A percentile compares a stretch with the other conserved stretches of the same genome.
Conservation (phyloP, 208 protist genomes). For the Vickermania spadyakhi region DNA sequence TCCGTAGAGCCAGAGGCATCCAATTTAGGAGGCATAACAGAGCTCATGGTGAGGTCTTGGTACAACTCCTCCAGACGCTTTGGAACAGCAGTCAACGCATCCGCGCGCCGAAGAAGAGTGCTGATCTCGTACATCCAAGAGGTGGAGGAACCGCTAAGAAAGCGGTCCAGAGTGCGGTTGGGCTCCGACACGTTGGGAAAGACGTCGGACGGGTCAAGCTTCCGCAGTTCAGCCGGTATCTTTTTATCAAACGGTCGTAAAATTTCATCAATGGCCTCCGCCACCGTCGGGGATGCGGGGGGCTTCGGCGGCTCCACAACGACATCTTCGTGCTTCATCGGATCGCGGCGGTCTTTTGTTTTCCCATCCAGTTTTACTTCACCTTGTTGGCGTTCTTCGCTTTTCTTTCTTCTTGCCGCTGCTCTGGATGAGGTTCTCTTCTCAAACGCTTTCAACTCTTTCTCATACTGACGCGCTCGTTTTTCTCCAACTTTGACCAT, state of each 20-base stretch:
- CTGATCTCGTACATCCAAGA: constrained; percentile 38
- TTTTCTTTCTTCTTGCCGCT: background rate
- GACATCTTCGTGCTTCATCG: background rate
- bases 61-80: constrained; percentile 51
- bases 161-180: background rate
- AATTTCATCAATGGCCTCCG: background rate
- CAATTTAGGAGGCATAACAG: constrained; percentile 63
- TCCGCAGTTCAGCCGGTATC: too few relatives aligned
- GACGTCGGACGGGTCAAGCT: background rate
- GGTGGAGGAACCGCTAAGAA: background rate
- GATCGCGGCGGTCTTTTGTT: background rate
- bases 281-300: background rate
- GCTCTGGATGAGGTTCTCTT: constrained; percentile 8
- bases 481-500: background rate
- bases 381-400: background rate
- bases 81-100: constrained; percentile 35
- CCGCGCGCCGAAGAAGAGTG: constrained; percentile 27
- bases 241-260: background rate
- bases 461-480: background rate
- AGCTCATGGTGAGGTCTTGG: constrained; percentile 27
- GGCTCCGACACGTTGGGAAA: background rate
- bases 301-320: background rate
- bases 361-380: constrained; percentile 4
- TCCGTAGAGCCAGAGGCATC: constrained; percentile 16
- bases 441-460: constrained; percentile 5